Evolutionary conservation across 139 green algal species (phyloP).

Genomic region (Chlamydomonas incerta): DNA sequence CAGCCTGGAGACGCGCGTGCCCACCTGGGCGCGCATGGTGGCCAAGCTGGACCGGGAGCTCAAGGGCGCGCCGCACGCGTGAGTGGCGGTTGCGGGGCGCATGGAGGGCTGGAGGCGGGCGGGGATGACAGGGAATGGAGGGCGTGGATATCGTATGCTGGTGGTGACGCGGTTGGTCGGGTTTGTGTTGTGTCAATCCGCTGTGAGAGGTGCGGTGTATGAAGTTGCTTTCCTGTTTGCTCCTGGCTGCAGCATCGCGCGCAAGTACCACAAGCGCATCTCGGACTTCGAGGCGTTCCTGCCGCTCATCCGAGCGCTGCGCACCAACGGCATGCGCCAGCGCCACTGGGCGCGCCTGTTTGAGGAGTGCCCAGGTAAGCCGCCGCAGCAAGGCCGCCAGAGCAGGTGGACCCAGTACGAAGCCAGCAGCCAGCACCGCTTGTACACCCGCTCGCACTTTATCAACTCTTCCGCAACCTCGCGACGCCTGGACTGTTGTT

Average conservation of each 20-base stretch:
- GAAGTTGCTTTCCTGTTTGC: too few species aligned
- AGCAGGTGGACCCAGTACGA: too few species aligned
- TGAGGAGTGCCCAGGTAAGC: constrained; percentile 29
- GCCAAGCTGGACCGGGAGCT: constrained; percentile 53
- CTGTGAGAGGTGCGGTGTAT: too few species aligned
- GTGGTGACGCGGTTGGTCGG: too few species aligned
- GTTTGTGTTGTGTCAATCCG: too few species aligned
- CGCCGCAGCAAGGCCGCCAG: too few species aligned
- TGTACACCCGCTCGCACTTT: too few species aligned
- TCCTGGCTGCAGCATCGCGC: constrained; percentile 38
- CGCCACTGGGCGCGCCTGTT: constrained; percentile 56
- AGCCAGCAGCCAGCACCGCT: too few species aligned
- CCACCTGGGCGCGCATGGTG: constrained; percentile 39
- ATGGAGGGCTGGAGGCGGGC: background rate
- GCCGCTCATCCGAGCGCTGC: constrained; percentile 52
- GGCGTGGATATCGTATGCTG: background rate
- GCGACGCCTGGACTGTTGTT: too few species aligned
- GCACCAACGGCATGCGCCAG: constrained; percentile 46
- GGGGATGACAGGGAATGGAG: background rate
- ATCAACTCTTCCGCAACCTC: too few species aligned
- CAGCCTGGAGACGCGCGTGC: constrained; percentile 43
- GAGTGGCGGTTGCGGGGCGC: too few species aligned
- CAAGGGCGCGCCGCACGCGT: constrained; percentile 37
- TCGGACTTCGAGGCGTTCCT: constrained; percentile 52
- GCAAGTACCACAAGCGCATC: constrained; percentile 50